Evolutionary conservation across 345 rosid species (phyloP), one percentile per base, ranked within the genome.

Genomic region (Gossypium australe): DNA sequence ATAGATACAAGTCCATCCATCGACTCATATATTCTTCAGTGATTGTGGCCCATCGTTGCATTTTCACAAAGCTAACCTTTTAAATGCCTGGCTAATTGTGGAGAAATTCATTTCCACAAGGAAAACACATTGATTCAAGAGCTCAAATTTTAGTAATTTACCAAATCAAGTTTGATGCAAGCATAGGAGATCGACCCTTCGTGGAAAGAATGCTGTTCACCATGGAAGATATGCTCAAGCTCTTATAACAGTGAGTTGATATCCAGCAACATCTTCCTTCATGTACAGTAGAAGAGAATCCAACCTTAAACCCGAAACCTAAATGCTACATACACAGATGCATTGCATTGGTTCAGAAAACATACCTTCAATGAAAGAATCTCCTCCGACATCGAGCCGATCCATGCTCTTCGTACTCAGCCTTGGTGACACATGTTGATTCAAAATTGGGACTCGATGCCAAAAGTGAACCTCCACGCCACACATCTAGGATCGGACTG

Each of bases 401-500:
- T 84, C 98, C 98, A 78, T 83, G 89, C 83, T 94, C 98, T 81
- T 94, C 98, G 17, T 92, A 94, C 69, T 94, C 98, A 14, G 90
- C 86, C 84, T 94, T 94, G 80, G 98, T 91, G 78, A 91, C 88
- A 38, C 97, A 91, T 92, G 89, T 94, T 11, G 92, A 82, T 78
- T 92, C 89, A 75, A 85, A 94, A 76, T 89, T 96, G 0, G 97
- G 98, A 82, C 96, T 92, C 18, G 97, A 92, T 61, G 98, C 98
- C 87, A 94, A 80, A 64, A 92, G 90, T 20, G 98, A 94, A 62
- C 98, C 98, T 9, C 98, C 98, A 84, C 98, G 86, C 98, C 98
- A 94, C 51, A 92, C 97, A 80, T 93, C 98, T 67, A 89, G 82
- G 66, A 94, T 80, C 25, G 98, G 97, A 83, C 98, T 91, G 88